Evolutionary conservation across 2,329 filamentous ascomycete genomes (phyloP).

Genomic region (Emergomyces orientalis): DNA sequence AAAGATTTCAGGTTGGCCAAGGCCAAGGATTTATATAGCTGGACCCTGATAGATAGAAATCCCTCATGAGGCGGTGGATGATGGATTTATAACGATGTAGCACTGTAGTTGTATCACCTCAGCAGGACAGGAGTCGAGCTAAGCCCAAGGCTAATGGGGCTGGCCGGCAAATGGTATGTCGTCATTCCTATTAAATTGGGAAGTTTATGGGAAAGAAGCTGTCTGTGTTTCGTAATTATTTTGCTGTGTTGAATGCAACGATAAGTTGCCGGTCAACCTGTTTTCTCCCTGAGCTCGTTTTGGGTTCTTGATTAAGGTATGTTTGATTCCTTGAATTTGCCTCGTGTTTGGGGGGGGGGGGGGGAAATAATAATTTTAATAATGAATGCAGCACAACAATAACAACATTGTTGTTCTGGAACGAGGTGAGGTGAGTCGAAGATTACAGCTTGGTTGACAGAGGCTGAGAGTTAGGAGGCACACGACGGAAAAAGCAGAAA

Average conservation of each 20-base stretch:
- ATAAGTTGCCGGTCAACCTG: not conserved
- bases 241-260: not conserved
- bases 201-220: not conserved
- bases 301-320: not conserved
- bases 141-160: not conserved
- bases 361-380: not conserved
- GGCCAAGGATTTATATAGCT: too few relatives aligned
- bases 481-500: too few relatives aligned
- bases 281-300: not conserved
- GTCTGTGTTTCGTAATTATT: not conserved
- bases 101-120: not conserved
- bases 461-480: not conserved
- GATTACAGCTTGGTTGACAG: not conserved
- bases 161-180: not conserved
- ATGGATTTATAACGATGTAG: not conserved
- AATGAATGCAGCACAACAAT: not conserved
- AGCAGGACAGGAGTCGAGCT: not conserved
- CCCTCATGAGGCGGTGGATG: not conserved
- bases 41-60: not conserved
- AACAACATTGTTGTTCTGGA: not conserved
- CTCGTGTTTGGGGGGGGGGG: not conserved
- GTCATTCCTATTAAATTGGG: not conserved
- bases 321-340: not conserved
- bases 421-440: not conserved
- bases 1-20: too few relatives aligned